A percentile compares a stretch with the other conserved stretches of the same genome.
These are phyloP conservation scores for Candida verbasci DNA, from an alignment of 805 yeast species.

Conservation along the genomic window DNA sequence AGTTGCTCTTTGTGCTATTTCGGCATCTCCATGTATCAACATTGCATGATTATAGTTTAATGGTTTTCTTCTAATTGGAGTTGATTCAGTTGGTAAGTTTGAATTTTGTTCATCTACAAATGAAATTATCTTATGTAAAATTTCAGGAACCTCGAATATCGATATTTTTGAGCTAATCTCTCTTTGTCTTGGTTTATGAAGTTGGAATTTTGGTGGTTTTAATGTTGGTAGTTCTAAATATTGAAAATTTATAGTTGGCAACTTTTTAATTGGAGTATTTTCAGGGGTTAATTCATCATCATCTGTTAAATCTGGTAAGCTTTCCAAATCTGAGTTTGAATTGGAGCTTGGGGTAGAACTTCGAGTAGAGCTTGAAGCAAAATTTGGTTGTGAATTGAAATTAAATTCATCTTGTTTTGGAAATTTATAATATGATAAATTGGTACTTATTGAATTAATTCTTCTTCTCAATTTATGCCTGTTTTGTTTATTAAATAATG, in stretches of 20 bases:
- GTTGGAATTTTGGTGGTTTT: constrained; percentile 1
- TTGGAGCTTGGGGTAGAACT: neutral
- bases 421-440: constrained; percentile 1
- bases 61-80: constrained; percentile 65
- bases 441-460: neutral
- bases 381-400: constrained; percentile 9
- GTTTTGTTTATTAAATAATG: neutral
- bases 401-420: constrained; percentile 10
- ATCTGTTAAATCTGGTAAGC: constrained; percentile 30
- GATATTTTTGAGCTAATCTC: constrained; percentile 11
- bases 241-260: constrained; percentile 1
- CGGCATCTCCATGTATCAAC: constrained; percentile 54
- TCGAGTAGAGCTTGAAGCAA: constrained; percentile 10
- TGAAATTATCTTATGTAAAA: constrained; percentile 54
- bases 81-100: constrained; percentile 55
- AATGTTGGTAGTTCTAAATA: constrained; percentile 7
- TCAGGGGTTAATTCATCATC: constrained; percentile 7
- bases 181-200: neutral
- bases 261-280: constrained; percentile 7
- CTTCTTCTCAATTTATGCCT: neutral
- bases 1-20: constrained; percentile 45
- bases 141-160: constrained; percentile 76
- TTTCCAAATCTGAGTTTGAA: constrained; percentile 28
- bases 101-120: constrained; percentile 54
- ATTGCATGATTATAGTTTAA: constrained; percentile 65